phyloP scores from a whole-genome alignment of 352 stramenopile species.

The Phytophthora agathidicida region DNA sequence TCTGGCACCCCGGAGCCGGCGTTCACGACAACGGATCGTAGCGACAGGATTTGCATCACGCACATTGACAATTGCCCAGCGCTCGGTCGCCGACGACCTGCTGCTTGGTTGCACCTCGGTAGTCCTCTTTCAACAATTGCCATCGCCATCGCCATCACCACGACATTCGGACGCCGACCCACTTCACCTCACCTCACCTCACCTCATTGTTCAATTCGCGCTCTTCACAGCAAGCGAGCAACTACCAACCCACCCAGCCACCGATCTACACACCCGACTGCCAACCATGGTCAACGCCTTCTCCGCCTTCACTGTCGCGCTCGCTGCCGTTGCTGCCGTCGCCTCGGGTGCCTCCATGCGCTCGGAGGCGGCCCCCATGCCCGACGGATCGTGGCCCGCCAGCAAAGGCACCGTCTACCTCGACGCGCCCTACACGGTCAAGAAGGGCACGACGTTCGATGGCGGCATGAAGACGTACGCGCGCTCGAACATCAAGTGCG shows the following conservation, averaged over 20 bases:
- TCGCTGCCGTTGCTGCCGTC: constrained; percentile 8
- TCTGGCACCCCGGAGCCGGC: constrained; percentile 14
- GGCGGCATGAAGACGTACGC: constrained; percentile 61
- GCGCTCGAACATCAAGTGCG: constrained; percentile 45
- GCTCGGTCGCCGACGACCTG: not conserved
- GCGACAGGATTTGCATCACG: constrained; percentile 20
- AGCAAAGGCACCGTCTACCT: constrained; percentile 29
- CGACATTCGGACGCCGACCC: not conserved
- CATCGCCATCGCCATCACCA: no score
- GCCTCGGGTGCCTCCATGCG: constrained; percentile 24
- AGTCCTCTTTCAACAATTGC: not conserved
- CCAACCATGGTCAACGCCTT: constrained; percentile 19
- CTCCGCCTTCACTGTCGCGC: constrained; percentile 7
- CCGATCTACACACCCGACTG: not conserved
- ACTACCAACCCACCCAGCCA: not conserved
- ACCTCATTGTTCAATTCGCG: constrained; percentile 17
- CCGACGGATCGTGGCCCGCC: constrained; percentile 28
- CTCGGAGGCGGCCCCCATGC: constrained; percentile 26
- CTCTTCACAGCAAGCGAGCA: constrained; percentile 10
- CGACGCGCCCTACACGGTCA: constrained; percentile 33
- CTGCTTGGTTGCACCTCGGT: constrained; percentile 6
- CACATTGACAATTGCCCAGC: not conserved
- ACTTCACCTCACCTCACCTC: not conserved
- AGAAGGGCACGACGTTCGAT: constrained; percentile 42
- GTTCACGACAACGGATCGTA: constrained; percentile 7